Evolutionary conservation across 2,329 filamentous ascomycete genomes (phyloP), one percentile per base, ranked within the genome.

Genomic region (Neopestalotiopsis rosae): DNA sequence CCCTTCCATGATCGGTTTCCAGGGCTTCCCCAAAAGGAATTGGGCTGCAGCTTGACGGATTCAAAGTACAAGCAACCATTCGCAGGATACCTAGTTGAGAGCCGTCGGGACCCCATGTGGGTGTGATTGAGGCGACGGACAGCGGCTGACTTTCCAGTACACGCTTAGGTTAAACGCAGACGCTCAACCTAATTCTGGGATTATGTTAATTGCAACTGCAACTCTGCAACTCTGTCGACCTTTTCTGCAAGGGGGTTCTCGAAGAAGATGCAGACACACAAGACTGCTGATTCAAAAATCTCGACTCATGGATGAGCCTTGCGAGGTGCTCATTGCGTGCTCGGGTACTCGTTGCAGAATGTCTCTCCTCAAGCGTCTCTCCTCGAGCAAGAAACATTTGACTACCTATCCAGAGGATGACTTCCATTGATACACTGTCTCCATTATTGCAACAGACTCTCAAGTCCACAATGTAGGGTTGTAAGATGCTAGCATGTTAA

Each of bases 141-240:
- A 52, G 45, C 45, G 45, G 45, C 45, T 10, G 34, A 38, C 34
- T 38, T 52, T 14, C 45, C 45, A 52, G 45, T 52, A 52, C 45
- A 28, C 45, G 17, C 45, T 52, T 52, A 52, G 45, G 45, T 52
- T 52, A 7, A 20, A 52, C 17, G 45, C 45, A 52, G n/a, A 7
- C 45, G n/a, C 45, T 52, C 45, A 52, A 52, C 45, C 45, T 52
- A 52, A 52, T n/a, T 52, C n/a, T 52, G 45, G 45, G 45, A n/a
- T 9, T 17, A 52, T 52, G 9, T 52, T 52, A 52, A 52, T 52
- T 52, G 45, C n/a, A 52, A 14, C 17, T 52, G 45, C n/a, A 52
- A 14, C 17, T 3, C 45, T 20, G n/a, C 17, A 52, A 17, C 45
- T 52, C 17, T 52, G 45, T 52, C 45, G 45, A 14, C 45, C 24